Evolutionary conservation across 1,284 basidiomycete genomes (phyloP), one percentile per base, ranked within the genome.

Genomic region (Mycena citricolor): DNA sequence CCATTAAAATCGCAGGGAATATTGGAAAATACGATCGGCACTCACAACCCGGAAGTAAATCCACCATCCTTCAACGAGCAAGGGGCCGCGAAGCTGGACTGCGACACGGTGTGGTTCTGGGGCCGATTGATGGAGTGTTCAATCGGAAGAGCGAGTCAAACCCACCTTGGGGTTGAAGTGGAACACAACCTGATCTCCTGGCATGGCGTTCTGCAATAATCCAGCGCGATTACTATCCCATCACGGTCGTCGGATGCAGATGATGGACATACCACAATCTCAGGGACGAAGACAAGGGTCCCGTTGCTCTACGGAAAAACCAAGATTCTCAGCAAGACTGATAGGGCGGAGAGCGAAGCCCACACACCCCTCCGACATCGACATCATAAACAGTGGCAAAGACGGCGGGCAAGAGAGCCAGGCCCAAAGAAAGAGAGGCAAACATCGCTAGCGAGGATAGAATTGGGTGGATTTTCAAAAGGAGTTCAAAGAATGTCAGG

Each of bases 141-240:
- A 81, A 66, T 35, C 79, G 78, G 32, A 73, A 74, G 32, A 71
- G 60, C 67, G 79, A 82, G 47, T 72, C 68, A 68, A 81, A 83
- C 40, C 73, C 65, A 41, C 83, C 77, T 59, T 50, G 12, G 48
- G 48, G 45, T 66, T 61, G 42, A 42, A 50, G 30, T 46, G 33
- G 40, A 51, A 40, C 6, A 34, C 22, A 20, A 52, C 36, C 25
- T 74, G 71, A 60, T 83, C 80, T 41, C 79, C 80, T 46, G 64
- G 57, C 30, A 62, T 48, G 32, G 77, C 79, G 45, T 57, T 61
- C 77, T 79, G 49, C 10, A 49, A 32, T 44, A 43, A 49, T 48
- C 36, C 38, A 38, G 43, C 40, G 38, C 25, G 6, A 39, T 25
- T n/a, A 13, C 20, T 31, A 20, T 32, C 29, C 8, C 24, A n/a